Conservation (phyloP, 2,329 filamentous ascomycete genomes). For the Lachnellula occidentalis region DNA sequence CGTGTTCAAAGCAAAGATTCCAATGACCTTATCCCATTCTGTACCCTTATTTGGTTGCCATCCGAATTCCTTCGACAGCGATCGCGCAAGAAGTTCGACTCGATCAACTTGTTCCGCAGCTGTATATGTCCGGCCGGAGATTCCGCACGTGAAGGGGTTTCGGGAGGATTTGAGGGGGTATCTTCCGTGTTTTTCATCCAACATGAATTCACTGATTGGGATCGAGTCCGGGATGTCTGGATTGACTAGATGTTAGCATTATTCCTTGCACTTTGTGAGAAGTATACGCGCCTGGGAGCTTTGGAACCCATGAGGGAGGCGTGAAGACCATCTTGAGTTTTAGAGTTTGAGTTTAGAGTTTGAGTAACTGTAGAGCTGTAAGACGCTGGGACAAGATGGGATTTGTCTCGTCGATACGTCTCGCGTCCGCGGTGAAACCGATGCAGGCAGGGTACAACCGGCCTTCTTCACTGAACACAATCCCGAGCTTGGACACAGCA, state of each 20-base stretch:
- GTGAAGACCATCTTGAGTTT: constrained; percentile 40
- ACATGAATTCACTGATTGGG: constrained; percentile 71
- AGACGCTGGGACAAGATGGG: too few species aligned
- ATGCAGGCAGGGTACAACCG: too few species aligned
- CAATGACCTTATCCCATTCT: constrained; percentile 78
- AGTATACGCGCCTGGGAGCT: constrained; percentile 35
- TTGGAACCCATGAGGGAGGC: constrained; percentile 56
- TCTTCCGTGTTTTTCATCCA: constrained; percentile 65
- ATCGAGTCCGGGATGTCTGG: constrained; percentile 58
- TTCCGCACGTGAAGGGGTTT: constrained; percentile 71
- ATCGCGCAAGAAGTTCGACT: constrained; percentile 62
- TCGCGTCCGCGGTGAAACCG: too few species aligned
- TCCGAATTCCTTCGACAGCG: constrained; percentile 63
- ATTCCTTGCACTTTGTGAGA: background rate
- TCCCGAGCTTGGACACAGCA: too few species aligned
- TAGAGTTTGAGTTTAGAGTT: too few species aligned
- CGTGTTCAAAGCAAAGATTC: constrained; percentile 74
- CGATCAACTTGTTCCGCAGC: constrained; percentile 58
- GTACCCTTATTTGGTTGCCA: constrained; percentile 65
- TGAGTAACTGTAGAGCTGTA: too few species aligned
- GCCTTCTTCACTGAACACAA: too few species aligned
- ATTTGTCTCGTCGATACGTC: too few species aligned
- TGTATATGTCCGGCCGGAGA: constrained; percentile 64
- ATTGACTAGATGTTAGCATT: constrained; percentile 4
- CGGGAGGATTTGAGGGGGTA: constrained; percentile 55